Conservation (phyloP, 176 grass and related monocot species). For the Avena atlantica region DNA sequence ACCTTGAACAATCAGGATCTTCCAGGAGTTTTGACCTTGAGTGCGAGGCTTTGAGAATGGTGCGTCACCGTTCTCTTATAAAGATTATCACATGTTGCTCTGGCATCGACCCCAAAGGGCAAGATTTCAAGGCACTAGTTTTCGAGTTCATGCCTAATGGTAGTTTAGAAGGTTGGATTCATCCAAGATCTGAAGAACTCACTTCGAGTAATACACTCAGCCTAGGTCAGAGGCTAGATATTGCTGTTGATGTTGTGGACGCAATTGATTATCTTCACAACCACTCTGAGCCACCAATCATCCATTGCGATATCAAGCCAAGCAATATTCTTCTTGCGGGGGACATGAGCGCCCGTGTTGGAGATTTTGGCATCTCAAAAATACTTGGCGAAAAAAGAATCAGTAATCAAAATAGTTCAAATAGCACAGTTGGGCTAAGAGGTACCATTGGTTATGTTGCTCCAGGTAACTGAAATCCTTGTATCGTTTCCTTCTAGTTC, state of each 20-base stretch:
- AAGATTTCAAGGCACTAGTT: slow-evolving; percentile 45
- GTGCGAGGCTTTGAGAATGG: slow-evolving; percentile 28
- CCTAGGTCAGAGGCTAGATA: background rate
- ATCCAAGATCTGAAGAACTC: background rate
- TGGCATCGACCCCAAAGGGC: slow-evolving; percentile 2
- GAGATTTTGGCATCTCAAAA: background rate
- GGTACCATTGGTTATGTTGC: background rate
- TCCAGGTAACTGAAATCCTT: background rate
- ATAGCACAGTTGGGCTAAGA: background rate
- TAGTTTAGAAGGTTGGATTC: slow-evolving; percentile 31
- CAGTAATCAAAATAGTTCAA: background rate
- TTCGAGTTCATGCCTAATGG: too few relatives aligned
- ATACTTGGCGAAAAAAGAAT: background rate
- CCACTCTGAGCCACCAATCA: background rate
- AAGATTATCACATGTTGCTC: slow-evolving; percentile 50
- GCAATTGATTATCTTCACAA: background rate
- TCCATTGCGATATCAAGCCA: background rate
- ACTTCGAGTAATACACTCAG: background rate
- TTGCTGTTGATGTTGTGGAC: background rate
- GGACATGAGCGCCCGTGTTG: background rate
- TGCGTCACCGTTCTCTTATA: slow-evolving; percentile 34
- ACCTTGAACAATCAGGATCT: slow-evolving; percentile 26
- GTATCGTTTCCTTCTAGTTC: background rate
- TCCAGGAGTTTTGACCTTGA: slow-evolving; percentile 38
- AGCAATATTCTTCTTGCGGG: background rate